Evolutionary conservation across 1,139 yeast genomes (phyloP), one percentile per base, ranked within the genome.

Genomic region (Scheffersomyces titani): DNA sequence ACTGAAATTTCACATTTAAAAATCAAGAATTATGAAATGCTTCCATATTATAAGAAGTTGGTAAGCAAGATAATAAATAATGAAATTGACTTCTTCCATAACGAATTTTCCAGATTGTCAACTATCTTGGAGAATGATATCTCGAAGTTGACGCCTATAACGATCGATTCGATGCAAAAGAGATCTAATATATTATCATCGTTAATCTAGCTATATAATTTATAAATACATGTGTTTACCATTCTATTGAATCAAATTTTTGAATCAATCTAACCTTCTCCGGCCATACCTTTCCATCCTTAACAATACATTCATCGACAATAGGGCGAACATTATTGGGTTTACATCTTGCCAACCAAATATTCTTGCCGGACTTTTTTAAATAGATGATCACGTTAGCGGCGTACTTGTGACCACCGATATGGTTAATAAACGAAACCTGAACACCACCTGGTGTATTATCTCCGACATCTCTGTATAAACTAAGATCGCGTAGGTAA

Each of bases 331-430:
- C 91, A 66, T 92, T 91, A 54, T 80, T 80, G 9, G 98, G 98
- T 4, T 84, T 79, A 58, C 96, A 89, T 62, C 94, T 81, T 0
- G 97, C 98, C 66, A 92, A 76, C 98, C 98, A 92, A 45, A 92
- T 83, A 59, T 88, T 85, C 64, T 90, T 88, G 16, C 96, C 97
- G 3, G 88, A 75, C 13, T 64, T 57, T 62, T 82, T 85, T 60
- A 87, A 73, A 67, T 91, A 92, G 30, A 93, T 83, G 55, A 92
- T 80, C 2, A 91, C 90, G 71, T 94, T 94, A 2, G 98, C 98
- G 1, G 94, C 90, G 71, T 78, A 94, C 68, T 94, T 94, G 73
- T 94, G 99, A 2, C 98, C 98, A 3, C 99, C 99, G 40, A 94
- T 89, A 71, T 94, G 99, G 67, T 90, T 92, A 21, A 90, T 81